Percentiles rank a stretch among this genome's conserved stretches.
Conservation (phyloP, 768 basidiomycete species). For the Mycena pura region DNA sequence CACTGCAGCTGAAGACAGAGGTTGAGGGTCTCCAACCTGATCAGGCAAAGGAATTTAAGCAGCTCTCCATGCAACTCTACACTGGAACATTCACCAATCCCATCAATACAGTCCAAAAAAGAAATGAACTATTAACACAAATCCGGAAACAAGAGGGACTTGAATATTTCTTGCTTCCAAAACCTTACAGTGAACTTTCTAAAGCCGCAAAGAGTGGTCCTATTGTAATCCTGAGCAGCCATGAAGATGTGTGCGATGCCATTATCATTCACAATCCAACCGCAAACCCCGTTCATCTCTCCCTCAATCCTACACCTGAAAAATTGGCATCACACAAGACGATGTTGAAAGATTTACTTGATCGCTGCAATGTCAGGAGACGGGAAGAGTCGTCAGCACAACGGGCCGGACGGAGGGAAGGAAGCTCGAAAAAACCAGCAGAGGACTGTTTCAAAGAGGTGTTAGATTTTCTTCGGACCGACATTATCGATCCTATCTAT, state of each 20-base stretch:
- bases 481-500: background rate
- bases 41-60: too few species aligned
- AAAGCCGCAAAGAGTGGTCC: too few species aligned
- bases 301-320: background rate
- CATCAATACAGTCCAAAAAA: too few species aligned
- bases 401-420: background rate
- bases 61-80: too few species aligned
- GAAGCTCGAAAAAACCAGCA: background rate
- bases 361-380: background rate
- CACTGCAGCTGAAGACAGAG: too few species aligned
- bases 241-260: background rate
- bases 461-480: background rate
- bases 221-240: background rate
- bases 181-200: too few species aligned
- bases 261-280: background rate
- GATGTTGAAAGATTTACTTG: background rate
- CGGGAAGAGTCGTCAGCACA: background rate
- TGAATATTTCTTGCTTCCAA: too few species aligned
- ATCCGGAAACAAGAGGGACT: too few species aligned
- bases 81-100: too few species aligned
- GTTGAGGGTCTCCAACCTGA: too few species aligned
- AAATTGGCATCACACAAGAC: background rate
- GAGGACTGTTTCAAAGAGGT: background rate
- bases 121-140: too few species aligned
- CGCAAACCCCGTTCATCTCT: background rate